Evolutionary conservation across 371 early-diverging fungal genomes (phyloP).

Genomic region (Globomyces sp.): DNA sequence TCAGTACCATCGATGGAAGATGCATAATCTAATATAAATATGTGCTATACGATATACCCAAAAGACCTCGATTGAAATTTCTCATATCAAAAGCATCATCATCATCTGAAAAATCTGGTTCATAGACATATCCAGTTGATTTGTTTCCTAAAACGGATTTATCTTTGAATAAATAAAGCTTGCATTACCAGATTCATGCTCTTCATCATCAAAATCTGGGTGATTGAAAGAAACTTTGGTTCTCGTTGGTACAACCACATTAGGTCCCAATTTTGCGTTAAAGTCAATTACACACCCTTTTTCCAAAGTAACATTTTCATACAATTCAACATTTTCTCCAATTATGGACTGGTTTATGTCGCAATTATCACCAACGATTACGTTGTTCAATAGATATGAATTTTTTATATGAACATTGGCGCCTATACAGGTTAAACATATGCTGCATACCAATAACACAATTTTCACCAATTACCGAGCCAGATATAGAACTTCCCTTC

Average conservation of each 20-base stretch:
- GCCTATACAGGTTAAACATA: slow-evolving; percentile 18
- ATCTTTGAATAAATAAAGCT: slow-evolving; percentile 20
- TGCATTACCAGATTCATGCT: slow-evolving; percentile 4
- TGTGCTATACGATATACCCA: slow-evolving; percentile 19
- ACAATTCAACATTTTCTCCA: slow-evolving; percentile 65
- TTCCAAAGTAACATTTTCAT: slow-evolving; percentile 52
- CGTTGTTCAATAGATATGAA: slow-evolving; percentile 82
- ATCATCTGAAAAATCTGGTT: slow-evolving; percentile 16
- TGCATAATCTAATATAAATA: neutral
- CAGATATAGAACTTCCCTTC: slow-evolving; percentile 63
- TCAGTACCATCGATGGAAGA: slow-evolving; percentile 3
- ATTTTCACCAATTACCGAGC: slow-evolving; percentile 81
- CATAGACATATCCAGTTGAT: neutral
- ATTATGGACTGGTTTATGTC: slow-evolving; percentile 67
- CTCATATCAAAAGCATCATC: slow-evolving; percentile 30
- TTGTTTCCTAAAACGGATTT: slow-evolving; percentile 28
- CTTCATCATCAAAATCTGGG: slow-evolving; percentile 19
- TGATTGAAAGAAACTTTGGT: slow-evolving; percentile 60
- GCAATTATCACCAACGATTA: slow-evolving; percentile 66
- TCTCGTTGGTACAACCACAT: slow-evolving; percentile 63
- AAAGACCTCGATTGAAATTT: slow-evolving; percentile 27
- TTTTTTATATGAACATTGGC: slow-evolving; percentile 72
- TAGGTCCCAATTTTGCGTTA: slow-evolving; percentile 76
- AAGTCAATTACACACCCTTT: slow-evolving; percentile 36
- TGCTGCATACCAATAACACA: slow-evolving; percentile 66